Evolutionary conservation across 78 protist genomes (phyloP).

Genomic region (slime mould (Dictyostelium discoideum)): dicty_2.7 NC_007088.5:504501-505000

Average conservation of each 20-base stretch:
- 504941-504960: neutral
- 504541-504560: neutral
- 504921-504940: neutral
- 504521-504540: neutral
- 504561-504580: neutral
- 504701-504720: neutral
- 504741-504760: constrained; percentile 43
- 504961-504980: neutral
- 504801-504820: neutral
- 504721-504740: constrained; percentile 41
- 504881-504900: constrained; percentile 1
- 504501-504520: neutral
- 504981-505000: constrained; percentile 4
- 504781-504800: constrained; percentile 6
- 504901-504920: neutral
- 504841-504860: constrained; percentile 15
- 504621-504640: neutral
- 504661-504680: neutral
- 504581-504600: neutral
- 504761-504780: constrained; percentile 36
- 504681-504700: neutral
- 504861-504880: neutral
- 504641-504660: neutral
- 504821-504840: neutral
- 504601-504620: neutral